Conservation (phyloP, 345 rosid genomes). For the Heritiera littoralis region DNA sequence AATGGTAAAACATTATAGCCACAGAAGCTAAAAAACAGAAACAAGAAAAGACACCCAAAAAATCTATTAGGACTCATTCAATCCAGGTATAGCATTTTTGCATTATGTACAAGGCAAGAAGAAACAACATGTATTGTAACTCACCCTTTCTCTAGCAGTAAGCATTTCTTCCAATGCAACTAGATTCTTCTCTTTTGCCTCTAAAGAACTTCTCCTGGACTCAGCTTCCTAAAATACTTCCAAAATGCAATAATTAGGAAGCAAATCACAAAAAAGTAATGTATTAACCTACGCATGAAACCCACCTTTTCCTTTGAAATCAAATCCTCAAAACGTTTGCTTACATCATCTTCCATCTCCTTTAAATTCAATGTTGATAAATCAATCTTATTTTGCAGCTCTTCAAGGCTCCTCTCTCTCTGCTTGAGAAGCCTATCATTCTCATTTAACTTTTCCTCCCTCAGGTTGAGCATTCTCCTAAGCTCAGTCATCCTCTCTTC, state of each 20-base stretch:
- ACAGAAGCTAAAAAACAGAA: not conserved
- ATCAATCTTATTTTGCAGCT: slow-evolving; percentile 51
- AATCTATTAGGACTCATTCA: not conserved
- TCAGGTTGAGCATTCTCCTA: slow-evolving; percentile 49
- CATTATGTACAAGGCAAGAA: not conserved
- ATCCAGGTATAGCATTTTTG: not conserved
- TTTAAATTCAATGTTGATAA: slow-evolving; percentile 48
- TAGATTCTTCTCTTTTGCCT: slow-evolving; percentile 59
- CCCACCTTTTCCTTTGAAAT: slow-evolving; percentile 64
- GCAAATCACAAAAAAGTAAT: slow-evolving; percentile 7
- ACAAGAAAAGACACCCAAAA: not conserved
- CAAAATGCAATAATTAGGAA: slow-evolving; percentile 25
- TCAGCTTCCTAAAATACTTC: slow-evolving; percentile 50
- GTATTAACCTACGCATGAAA: slow-evolving; percentile 17
- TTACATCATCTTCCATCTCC: slow-evolving; percentile 55
- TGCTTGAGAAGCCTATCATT: slow-evolving; percentile 46
- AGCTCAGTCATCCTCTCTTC: slow-evolving; percentile 58
- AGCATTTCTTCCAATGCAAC: slow-evolving; percentile 67
- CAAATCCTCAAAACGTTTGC: slow-evolving; percentile 51
- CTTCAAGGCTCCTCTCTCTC: slow-evolving; percentile 58
- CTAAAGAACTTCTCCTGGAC: slow-evolving; percentile 41
- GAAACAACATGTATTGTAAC: slow-evolving; percentile 19
- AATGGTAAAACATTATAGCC: not conserved
- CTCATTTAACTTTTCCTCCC: slow-evolving; percentile 58
- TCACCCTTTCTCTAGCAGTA: slow-evolving; percentile 68